Evolutionary conservation across 129 eudicot genomes (phyloP).

Genomic region (Scalesia atractyloides): DNA sequence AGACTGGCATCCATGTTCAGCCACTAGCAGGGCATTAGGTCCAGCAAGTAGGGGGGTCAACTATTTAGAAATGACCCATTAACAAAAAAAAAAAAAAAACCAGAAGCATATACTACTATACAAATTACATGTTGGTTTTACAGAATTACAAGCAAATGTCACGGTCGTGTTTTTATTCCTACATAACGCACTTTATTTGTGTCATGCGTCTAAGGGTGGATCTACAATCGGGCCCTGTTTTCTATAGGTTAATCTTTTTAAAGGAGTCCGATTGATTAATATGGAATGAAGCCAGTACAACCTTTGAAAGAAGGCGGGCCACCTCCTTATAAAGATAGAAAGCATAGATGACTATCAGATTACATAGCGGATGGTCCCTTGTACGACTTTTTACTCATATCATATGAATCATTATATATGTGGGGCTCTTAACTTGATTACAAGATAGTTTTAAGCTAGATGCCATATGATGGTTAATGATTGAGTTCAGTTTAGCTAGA

Average conservation of each 20-base stretch:
- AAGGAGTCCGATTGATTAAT: conserved; percentile 11
- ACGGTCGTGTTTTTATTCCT: not conserved
- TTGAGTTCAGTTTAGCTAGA: not conserved
- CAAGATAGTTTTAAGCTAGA: conserved; percentile 17
- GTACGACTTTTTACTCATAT: conserved; percentile 31
- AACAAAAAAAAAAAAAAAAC: conserved; percentile 11
- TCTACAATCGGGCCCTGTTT: conserved; percentile 31
- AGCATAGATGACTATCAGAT: conserved; percentile 30
- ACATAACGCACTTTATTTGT: not conserved
- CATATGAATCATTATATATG: conserved; percentile 26
- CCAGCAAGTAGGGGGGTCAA: conserved; percentile 11
- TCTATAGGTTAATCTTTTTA: conserved; percentile 15
- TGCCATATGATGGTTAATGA: conserved; percentile 15
- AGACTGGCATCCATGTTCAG: conserved; percentile 20
- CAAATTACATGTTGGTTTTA: conserved; percentile 2
- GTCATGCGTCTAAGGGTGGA: not conserved
- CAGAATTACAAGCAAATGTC: not conserved
- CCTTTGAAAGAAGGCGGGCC: conserved; percentile 42
- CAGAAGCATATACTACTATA: conserved; percentile 7
- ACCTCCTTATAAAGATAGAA: conserved; percentile 35
- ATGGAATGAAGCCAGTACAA: conserved; percentile 22
- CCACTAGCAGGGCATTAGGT: conserved; percentile 21
- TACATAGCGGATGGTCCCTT: conserved; percentile 32
- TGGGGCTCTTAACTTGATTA: conserved; percentile 25
- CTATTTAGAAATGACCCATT: conserved; percentile 10